Percentiles rank a stretch among this genome's conserved stretches.
phyloP scores from a whole-genome alignment of 2,329 filamentous ascomycete genomes.

The Aureobasidium vineae region DNA sequence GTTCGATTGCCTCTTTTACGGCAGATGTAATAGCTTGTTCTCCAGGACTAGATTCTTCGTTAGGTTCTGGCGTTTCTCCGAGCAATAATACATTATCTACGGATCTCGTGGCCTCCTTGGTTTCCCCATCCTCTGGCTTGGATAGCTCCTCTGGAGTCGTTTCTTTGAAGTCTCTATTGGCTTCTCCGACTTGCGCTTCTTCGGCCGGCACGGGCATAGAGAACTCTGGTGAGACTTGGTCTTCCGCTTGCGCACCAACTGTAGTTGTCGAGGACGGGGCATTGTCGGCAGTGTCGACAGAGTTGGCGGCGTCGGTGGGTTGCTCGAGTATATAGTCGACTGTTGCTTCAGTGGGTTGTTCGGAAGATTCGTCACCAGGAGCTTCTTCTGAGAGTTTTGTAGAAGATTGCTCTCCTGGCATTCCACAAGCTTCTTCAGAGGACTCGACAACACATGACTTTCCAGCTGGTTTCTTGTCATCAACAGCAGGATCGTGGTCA shows the following conservation, averaged over 20 bases:
- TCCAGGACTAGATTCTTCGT: background rate
- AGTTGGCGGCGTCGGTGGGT: background rate
- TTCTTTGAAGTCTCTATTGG: background rate
- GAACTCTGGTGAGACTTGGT: background rate
- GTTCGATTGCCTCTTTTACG: background rate
- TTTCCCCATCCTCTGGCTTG: background rate
- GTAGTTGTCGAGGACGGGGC: background rate
- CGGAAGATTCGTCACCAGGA: background rate
- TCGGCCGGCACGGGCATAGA: conserved; percentile 4
- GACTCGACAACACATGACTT: background rate
- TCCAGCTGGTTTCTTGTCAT: background rate
- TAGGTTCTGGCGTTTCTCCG: background rate
- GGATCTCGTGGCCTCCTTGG: background rate
- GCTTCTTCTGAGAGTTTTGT: background rate
- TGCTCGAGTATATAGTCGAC: background rate
- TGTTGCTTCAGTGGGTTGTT: background rate
- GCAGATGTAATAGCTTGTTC: background rate
- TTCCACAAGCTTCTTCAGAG: background rate
- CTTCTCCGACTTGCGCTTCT: background rate
- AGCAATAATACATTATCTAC: background rate
- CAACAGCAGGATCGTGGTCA: background rate
- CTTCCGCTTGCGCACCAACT: background rate
- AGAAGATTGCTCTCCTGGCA: background rate
- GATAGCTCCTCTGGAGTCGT: background rate
- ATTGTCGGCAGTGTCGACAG: background rate